Base-by-base conservation (phyloP, 2,329 filamentous ascomycete species). In the Penicillium corylophilum region DNA sequence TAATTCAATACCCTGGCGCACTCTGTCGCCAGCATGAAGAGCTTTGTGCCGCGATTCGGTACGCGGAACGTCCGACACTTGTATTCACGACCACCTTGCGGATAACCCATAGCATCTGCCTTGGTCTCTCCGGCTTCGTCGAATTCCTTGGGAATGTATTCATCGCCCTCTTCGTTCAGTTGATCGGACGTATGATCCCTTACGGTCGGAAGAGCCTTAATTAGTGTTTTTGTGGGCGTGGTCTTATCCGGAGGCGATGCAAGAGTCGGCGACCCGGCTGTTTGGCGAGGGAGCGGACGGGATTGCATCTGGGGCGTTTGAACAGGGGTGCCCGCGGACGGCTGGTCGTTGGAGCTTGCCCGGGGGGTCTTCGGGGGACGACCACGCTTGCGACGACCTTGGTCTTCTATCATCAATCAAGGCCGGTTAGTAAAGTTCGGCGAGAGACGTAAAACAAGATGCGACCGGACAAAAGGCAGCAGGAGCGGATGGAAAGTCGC, bases 21-120 rank as follows among this genome's bases (percentile, higher is more conserved):
- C 74, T 99, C 94, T 15, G 94, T 99, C 31, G 94, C 94, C 46
- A 99, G 83, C 94, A 99, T 99, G 75, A 97, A 99, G 5, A 97
- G 82, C 74, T 96, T 96, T 60, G 95, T 87, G 24, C 90, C 91
- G 62, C 94, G 82, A 65, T 95, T 87, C 16, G 93, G 91, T 4
- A 99, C 92, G 59, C 89, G 84, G 71, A 99, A 99, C 1, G 93
- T 97, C 57, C 92, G 83, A 73, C 93, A 96, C 70, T 89, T 86
- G 76, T 96, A 99, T 67, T 93, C 88, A 63, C 94, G 89, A 20
- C 83, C 84, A 54, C 91, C 92, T 24, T 88, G 81, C 20, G 92
- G 84, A 65, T 92, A 86, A 36, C 94, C 94, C 63, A 91, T 90
- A 20, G 81, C 71, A 70, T 90, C 85, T 23, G 96, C 92, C 79